These are phyloP conservation scores for Leccinellum albellum DNA, from an alignment of 768 basidiomycete species.

Conservation along the genomic window DNA sequence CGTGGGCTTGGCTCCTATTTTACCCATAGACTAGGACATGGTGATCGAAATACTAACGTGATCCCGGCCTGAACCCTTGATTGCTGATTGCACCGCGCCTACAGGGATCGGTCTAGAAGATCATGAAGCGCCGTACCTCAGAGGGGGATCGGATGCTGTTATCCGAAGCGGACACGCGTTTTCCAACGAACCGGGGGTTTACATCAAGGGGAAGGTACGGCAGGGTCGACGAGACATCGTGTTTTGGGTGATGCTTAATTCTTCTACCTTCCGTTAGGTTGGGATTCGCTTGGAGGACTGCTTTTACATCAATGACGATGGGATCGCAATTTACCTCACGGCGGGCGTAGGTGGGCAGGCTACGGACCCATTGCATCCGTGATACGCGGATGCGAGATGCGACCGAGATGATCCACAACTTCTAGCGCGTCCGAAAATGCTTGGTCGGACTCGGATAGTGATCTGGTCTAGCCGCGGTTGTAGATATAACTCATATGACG, in stretches of 20 bases:
- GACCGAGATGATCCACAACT: constrained; percentile 19
- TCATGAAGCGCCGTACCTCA: constrained; percentile 79
- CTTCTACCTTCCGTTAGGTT: constrained; percentile 39
- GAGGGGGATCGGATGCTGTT: constrained; percentile 57
- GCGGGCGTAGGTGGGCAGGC: constrained; percentile 61
- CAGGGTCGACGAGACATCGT: background rate
- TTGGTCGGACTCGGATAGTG: background rate
- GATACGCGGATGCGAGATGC: constrained; percentile 11
- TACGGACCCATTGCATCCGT: constrained; percentile 34
- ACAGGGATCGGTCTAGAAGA: constrained; percentile 80
- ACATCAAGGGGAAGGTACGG: constrained; percentile 62
- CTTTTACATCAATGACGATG: constrained; percentile 59
- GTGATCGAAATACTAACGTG: constrained; percentile 35
- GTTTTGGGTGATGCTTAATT: constrained; percentile 1
- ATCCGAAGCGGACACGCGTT: constrained; percentile 69
- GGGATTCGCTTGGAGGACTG: constrained; percentile 86
- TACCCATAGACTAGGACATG: constrained; percentile 80
- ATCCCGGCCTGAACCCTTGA: constrained; percentile 10
- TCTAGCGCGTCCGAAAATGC: no score
- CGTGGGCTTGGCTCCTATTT: constrained; percentile 56
- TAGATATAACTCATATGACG: constrained; percentile 6
- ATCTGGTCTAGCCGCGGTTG: background rate
- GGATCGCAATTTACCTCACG: constrained; percentile 57
- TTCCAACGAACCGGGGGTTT: constrained; percentile 78
- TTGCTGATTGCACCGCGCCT: constrained; percentile 4